Base-by-base conservation (phyloP, 768 basidiomycete genomes). In the Termitomyces eurrhizus region DNA sequence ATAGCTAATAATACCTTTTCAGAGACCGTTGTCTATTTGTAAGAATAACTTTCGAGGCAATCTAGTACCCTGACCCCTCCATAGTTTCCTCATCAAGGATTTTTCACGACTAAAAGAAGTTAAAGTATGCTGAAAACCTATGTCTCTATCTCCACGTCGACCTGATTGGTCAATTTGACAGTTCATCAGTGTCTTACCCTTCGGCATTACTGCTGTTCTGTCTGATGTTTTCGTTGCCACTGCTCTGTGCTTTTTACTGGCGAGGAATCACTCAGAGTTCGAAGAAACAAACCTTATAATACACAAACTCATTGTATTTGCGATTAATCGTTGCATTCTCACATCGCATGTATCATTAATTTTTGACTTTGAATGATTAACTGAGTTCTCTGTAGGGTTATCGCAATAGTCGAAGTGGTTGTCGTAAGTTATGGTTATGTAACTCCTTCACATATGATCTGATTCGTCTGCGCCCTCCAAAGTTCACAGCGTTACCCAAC, bases 271-370 rank as follows among this genome's bases (percentile, higher is more conserved):
- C 3, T 74, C 79, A 3, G 73, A 74, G 8, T 77, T 77, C 53
- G 64, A 69, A 21, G 74, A 75, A 52, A 81, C 80, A 1, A 80
- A 82, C 59, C 69, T 62, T 44, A 64, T 82, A 26, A 77, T 82
- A 49, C 78, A 78, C 64, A 75, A 68, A 46, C 66, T 83, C 26
- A 78, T 83, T 4, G 68, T 82, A 24, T 80, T 75, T 60, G 78
- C 79, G 3, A 80, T 82, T 45, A 80, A 83, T 64, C 78, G 81
- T 12, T 83, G 81, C 67, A 65, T 82, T 44, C 67, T 83, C 26
- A 83, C 82, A n/a, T 78, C 78, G 81, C 82, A 61, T 41, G 80
- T 73, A 21, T 14, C n/a, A 52, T 42, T 48, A 29, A 33, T 3
- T 50, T 26, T 39, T 59, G 35, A 8, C 13, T 57, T 35, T 41